phyloP scores from a whole-genome alignment of 2,329 filamentous ascomycete species.

The Sclerotinia nivalis region DNA sequence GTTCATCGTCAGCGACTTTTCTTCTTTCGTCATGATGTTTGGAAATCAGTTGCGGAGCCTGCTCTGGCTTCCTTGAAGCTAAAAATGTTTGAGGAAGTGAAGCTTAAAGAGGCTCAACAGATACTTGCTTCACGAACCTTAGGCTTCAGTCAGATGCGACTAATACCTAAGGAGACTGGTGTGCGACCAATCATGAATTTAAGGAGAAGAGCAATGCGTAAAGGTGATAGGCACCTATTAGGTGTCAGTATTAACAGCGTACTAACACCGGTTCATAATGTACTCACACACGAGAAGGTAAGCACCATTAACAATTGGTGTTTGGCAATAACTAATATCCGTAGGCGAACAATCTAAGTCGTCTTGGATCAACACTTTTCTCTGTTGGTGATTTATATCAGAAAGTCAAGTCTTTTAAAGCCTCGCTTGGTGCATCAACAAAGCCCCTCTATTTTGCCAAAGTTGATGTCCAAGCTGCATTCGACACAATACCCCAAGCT shows the following conservation, averaged over 20 bases:
- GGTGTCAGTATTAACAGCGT: conserved; percentile 68
- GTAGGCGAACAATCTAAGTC: conserved; percentile 53
- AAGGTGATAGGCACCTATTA: conserved; percentile 55
- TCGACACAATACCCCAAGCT: conserved; percentile 89
- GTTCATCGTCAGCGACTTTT: conserved; percentile 78
- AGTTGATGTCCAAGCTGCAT: conserved; percentile 86
- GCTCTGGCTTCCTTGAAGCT: conserved; percentile 66
- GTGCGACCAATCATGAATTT: conserved; percentile 89
- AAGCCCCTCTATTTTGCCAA: conserved; percentile 80
- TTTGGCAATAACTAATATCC: conserved; percentile 29
- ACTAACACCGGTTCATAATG: conserved; percentile 71
- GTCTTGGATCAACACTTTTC: conserved; percentile 77
- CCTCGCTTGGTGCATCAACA: conserved; percentile 45
- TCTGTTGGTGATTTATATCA: conserved; percentile 79
- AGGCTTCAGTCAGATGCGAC: conserved; percentile 74
- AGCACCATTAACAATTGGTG: conserved; percentile 18
- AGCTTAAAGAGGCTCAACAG: conserved; percentile 53
- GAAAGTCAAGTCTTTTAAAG: conserved; percentile 70
- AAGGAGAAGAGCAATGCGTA: conserved; percentile 59
- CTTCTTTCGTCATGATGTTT: conserved; percentile 93
- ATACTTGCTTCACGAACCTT: conserved; percentile 64
- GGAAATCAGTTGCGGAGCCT: conserved; percentile 75
- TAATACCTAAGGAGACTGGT: conserved; percentile 77
- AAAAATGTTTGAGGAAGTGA: conserved; percentile 78
- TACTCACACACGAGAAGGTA: conserved; percentile 78